Evolutionary conservation across 2,329 filamentous ascomycete species (phyloP), one percentile per base, ranked within the genome.

Genomic region (Aspergillus pseudoglaucus): DNA sequence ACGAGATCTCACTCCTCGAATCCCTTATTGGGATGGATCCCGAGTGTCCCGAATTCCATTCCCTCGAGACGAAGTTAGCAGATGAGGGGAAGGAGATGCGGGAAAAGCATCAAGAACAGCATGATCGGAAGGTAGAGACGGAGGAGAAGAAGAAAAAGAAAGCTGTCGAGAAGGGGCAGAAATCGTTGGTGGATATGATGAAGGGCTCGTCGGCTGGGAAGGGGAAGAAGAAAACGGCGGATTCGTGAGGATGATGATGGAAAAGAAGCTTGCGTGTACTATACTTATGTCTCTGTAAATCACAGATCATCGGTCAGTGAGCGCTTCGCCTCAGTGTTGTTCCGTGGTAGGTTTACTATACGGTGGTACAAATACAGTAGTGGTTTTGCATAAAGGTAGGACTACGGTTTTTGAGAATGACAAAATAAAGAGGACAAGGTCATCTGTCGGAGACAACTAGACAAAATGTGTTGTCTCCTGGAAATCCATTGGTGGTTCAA

Each of bases 1-100:
- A 84, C 41, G 93, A 98, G 72, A 97, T 98, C 70, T 96, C 96
- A 73, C 74, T 97, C 54, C 78, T 98, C 4, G 93, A 98, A 70
- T 83, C 83, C 41, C 74, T 98, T 44, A 85, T 96, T 37, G 91
- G 84, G 6, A 88, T 90, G 81, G 86, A 96, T 63, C 65, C 81
- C 0, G 85, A 89, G 32, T 75, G 80, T n/a, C 76, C 83, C 7
- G 84, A 87, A 58, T 96, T 96, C 63, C 73, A 69, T 56, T 67
- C 73, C 10, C 69, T 88, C 45, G 88, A 89, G 55, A 66, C 69
- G 48, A 75, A 81, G 44, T 66, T 97, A 55, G 78, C 85, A 49
- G 81, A 78, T 33, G 74, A 80, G 60, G 93, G 93, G 1, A 76
- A 74, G 15, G 73, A 72, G 8, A 89, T 95, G 70, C 76, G 93